Conservation (phyloP, 805 yeast species). For the Yarrowia osloensis region DNA sequence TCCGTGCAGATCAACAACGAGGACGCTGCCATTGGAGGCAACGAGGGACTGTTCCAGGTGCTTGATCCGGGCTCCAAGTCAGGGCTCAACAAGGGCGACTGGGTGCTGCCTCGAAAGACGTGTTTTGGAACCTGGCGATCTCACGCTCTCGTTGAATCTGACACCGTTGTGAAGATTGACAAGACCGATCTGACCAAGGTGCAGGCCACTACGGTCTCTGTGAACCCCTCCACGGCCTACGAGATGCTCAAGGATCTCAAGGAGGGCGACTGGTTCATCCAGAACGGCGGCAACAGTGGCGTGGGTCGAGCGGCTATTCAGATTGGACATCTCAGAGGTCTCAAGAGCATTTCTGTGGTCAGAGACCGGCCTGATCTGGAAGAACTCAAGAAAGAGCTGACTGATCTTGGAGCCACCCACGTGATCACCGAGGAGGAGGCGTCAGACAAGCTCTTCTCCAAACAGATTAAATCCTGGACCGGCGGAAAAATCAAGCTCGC, state of each 20-base stretch:
- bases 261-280: conserved; percentile 85
- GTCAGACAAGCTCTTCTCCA: conserved; percentile 59
- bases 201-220: conserved; percentile 82
- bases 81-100: conserved; percentile 67
- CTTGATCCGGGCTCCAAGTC: conserved; percentile 59
- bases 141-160: conserved; percentile 60
- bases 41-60: conserved; percentile 90
- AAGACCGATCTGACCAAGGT: conserved; percentile 42
- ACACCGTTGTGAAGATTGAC: conserved; percentile 44
- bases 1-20: conserved; percentile 52
- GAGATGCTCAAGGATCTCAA: conserved; percentile 74
- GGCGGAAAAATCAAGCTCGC: conserved; percentile 71
- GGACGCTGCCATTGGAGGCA: conserved; percentile 79
- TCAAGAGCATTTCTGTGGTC: conserved; percentile 82
- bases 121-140: conserved; percentile 95
- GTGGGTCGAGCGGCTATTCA: conserved; percentile 93
- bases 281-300: conserved; percentile 94
- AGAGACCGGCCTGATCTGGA: conserved; percentile 81
- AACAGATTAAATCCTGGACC: conserved; percentile 50
- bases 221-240: conserved; percentile 91
- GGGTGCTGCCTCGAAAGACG: conserved; percentile 77
- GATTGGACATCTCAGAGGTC: conserved; percentile 73
- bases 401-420: conserved; percentile 73
- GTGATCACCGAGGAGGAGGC: conserved; percentile 90
- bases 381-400: conserved; percentile 57